Evolutionary conservation across 2,329 filamentous ascomycete species (phyloP), one percentile per base, ranked within the genome.

Genomic region (Phyllosticta citriasiana): DNA sequence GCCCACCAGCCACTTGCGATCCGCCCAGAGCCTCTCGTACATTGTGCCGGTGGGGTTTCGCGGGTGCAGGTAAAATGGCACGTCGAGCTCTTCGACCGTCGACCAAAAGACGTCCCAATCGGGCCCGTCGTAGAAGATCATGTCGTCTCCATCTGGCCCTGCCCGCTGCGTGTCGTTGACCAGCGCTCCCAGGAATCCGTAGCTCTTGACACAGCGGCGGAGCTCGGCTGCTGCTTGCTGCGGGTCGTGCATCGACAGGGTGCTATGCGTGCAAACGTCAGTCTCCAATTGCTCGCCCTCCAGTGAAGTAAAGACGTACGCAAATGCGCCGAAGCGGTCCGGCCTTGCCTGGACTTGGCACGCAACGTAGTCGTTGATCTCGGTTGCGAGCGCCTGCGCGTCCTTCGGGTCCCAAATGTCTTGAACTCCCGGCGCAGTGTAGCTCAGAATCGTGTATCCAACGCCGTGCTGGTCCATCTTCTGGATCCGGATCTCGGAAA

Each of bases 181-280:
- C 4, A 88, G 72, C 3, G 79, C 83, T 2, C 85, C 84, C 63
- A 83, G 79, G 74, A 87, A 87, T n/a, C 84, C 83, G 56, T 80
- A 63, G 57, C 71, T 65, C 51, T 67, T 70, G 0, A 73, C 67
- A 5, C 70, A 69, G 60, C 71, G 63, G 50, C 65, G 60, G 47
- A 72, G 53, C 56, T 72, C 70, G 2, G 67, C 65, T 1, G 69
- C 67, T 40, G 71, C 71, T 54, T 71, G 67, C 40, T 67, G 61
- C 8, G 70, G 67, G 55, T 71, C 67, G 53, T 72, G 70, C 71
- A 73, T 72, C 3, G 69, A 71, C 12, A 73, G 59, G 7, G 70
- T 55, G 3, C 61, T 57, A 19, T 4, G 1, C 14, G 8, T 22
- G 19, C 19, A 14, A 70, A 64, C 8, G 65, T 56, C 40, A 55